Conservation (phyloP, 2,329 filamentous ascomycete species). For the Rutstroemia sydowiana region DNA sequence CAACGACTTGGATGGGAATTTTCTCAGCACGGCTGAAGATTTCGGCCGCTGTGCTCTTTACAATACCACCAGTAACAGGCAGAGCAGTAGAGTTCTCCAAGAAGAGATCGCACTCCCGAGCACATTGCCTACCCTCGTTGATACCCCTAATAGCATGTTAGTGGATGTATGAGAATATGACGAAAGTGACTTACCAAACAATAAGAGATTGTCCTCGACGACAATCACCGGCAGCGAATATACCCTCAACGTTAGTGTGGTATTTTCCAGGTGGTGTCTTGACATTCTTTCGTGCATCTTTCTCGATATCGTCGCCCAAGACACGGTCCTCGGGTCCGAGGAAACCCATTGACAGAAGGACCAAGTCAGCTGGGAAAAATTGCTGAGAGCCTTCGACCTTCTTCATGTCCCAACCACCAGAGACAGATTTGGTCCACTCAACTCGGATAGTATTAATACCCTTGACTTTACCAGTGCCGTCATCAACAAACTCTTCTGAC, state of each 20-base stretch:
- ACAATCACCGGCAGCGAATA: slow-evolving; percentile 93
- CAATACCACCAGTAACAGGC: slow-evolving; percentile 86
- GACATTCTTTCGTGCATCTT: slow-evolving; percentile 89
- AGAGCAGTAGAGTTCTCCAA: slow-evolving; percentile 73
- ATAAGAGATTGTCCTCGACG: slow-evolving; percentile 91
- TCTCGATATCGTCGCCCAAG: slow-evolving; percentile 80
- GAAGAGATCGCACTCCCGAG: slow-evolving; percentile 84
- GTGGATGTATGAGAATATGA: slow-evolving; percentile 13
- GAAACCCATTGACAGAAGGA: slow-evolving; percentile 96
- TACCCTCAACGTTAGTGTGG: slow-evolving; percentile 76
- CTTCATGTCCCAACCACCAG: slow-evolving; percentile 97
- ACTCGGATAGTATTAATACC: slow-evolving; percentile 94
- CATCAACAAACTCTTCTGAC: slow-evolving; percentile 93
- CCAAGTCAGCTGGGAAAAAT: slow-evolving; percentile 93
- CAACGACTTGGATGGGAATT: slow-evolving; percentile 19
- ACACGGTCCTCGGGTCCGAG: slow-evolving; percentile 85
- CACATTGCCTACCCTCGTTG: slow-evolving; percentile 90
- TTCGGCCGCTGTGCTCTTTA: slow-evolving; percentile 74
- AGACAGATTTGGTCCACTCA: slow-evolving; percentile 87
- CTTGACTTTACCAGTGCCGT: slow-evolving; percentile 80
- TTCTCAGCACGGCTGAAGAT: slow-evolving; percentile 39
- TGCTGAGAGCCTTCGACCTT: slow-evolving; percentile 88
- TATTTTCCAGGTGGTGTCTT: slow-evolving; percentile 88
- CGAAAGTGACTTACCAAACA: slow-evolving; percentile 64
- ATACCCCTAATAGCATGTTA: slow-evolving; percentile 62